Conservation (phyloP, 2,329 filamentous ascomycete genomes). For the Penicillium sp. region DNA sequence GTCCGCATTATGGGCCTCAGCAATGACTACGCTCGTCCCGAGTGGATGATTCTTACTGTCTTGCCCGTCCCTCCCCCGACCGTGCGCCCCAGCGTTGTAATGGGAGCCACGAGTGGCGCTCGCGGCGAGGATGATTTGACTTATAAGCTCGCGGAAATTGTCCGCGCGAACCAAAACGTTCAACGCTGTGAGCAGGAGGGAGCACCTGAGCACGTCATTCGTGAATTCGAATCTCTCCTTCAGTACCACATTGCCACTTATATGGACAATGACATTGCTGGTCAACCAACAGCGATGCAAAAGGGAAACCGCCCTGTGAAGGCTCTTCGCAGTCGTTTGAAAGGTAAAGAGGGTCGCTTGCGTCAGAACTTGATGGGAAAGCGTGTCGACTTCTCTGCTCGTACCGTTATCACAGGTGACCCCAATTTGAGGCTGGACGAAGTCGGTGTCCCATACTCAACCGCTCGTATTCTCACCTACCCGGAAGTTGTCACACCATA, state of each 20-base stretch:
- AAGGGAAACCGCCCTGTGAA: slow-evolving; percentile 97
- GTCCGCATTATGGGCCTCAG: slow-evolving; percentile 86
- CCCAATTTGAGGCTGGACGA: slow-evolving; percentile 95
- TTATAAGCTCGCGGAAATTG: slow-evolving; percentile 97
- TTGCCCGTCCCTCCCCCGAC: slow-evolving; percentile 93
- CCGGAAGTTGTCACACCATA: slow-evolving; percentile 96
- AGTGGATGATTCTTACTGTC: slow-evolving; percentile 97
- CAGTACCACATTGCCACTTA: slow-evolving; percentile 99
- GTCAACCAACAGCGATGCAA: slow-evolving; percentile 88
- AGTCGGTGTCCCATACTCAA: slow-evolving; percentile 92
- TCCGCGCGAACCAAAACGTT: slow-evolving; percentile 94
- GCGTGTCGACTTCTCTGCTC: slow-evolving; percentile 97
- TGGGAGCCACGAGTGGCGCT: slow-evolving; percentile 89
- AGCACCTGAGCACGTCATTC: slow-evolving; percentile 83
- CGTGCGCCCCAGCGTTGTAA: slow-evolving; percentile 93
- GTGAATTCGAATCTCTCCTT: slow-evolving; percentile 85
- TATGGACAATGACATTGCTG: slow-evolving; percentile 99
- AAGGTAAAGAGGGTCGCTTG: slow-evolving; percentile 97
- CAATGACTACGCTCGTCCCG: slow-evolving; percentile 89
- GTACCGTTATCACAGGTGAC: slow-evolving; percentile 99
- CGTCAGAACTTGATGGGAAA: slow-evolving; percentile 99
- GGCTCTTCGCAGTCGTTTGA: slow-evolving; percentile 91
- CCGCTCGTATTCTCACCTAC: slow-evolving; percentile 89
- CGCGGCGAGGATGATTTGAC: slow-evolving; percentile 98
- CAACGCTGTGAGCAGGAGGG: slow-evolving; percentile 87